Evolutionary conservation across 2,329 filamentous ascomycete genomes (phyloP), one percentile per base, ranked within the genome.

Genomic region (Exserohilum turcica): DNA sequence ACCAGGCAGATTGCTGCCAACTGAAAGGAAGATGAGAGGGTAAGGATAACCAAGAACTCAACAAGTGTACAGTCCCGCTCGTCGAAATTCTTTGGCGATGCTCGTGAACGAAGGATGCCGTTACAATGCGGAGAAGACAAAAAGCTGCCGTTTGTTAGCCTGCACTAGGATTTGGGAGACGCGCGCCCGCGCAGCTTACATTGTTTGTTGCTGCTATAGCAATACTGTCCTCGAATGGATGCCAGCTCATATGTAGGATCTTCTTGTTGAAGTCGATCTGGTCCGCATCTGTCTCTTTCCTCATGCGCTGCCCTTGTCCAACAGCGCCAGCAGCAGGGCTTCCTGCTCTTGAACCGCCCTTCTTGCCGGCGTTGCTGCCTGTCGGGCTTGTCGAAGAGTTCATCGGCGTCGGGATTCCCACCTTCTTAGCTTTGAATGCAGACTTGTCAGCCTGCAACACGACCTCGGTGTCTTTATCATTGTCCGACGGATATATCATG

Each of bases 241-340:
- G 94, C 94, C 94, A 99, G 79, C 93, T 97, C 94, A 99, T 99
- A 77, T 99, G 94, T 73, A 99, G 76, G 69, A 99, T 99, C 85
- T 99, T 99, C 85, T 97, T 99, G 84, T 97, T 97, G 79, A 97
- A 99, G 78, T 99, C 94, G 77, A 97, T 97, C 80, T 97, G 93
- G 76, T 99, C 93, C 53, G 94, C 94, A 77, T 99, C 94, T 47
- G 94, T 99, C 81, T 99, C 94, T 80, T 97, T 97, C 71, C 92
- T 88, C 94, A 99, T 97, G 67, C 94, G 86, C 74, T 94, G 91
- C 52, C 91, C 92, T 71, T 92, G 90, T 38, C 88, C 89, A 48
- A 84, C 81, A 27, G 74, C 76, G 45, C 86, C 86, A 44, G 86
- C 87, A 29, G 90, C 90, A 56, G 94, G 93, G 74, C 92, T 97